Base-by-base conservation (phyloP, 768 basidiomycete genomes). In the Pleurotus tuoliensis region DNA sequence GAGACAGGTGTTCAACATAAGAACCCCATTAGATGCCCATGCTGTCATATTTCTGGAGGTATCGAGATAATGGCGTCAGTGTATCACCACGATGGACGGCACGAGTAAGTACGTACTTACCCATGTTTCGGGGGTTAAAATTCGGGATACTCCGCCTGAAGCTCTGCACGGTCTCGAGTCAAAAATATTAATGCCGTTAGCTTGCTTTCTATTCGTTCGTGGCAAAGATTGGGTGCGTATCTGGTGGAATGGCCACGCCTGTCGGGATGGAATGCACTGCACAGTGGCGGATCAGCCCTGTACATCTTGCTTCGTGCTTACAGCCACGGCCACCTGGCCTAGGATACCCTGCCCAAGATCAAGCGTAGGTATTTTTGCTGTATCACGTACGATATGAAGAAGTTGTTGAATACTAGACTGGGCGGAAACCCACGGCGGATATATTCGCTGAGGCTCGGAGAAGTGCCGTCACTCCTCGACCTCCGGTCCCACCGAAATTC, bases 1-100 rank as follows among this genome's bases (percentile, higher is more conserved):
- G 48, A 98, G 78, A 58, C 87, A 89, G n/a, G 93, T 91, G 74
- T 97, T 98, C 47, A 97, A 81, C 69, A 96, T 81, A 58, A 97
- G 77, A 40, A 98, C 94, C 50, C 95, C 95, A 56, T 87, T 86
- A 58, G 83, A 75, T 1, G 94, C 92, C 88, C 92, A 94, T 16
- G 77, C 69, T 5, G 83, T 82, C 44, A 98, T 77, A 66, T 93
- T 90, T 56, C 95, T 94, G 63, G 51, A 8, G 38, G 22, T 57
- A 58, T 56, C 48, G 38, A 43, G 50, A 34, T 59, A 30, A 50
- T 44, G 48, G 55, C 37, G 39, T 55, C 16, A 44, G 46, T 44
- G 20, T 34, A 30, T 18, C 30, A 25, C 47, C 37, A 34, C 37
- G 50, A 51, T 52, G 39, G 49, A 25, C 13, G 40, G 40, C 48